These are phyloP conservation scores for Neurospora sp. DNA, from an alignment of 495 filamentous ascomycete species.

Conservation along the genomic window DNA sequence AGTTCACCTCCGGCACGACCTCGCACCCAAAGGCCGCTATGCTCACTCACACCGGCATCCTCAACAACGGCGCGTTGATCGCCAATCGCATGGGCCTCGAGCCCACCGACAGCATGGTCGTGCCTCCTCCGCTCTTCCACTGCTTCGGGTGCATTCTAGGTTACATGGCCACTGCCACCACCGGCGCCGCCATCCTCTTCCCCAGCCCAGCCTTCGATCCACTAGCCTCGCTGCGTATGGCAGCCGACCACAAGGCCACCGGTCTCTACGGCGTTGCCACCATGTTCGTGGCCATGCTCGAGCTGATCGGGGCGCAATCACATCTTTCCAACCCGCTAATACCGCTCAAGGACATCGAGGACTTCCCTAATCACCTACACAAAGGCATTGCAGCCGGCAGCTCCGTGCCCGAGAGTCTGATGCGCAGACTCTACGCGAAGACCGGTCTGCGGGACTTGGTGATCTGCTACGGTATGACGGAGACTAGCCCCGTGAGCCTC, in stretches of 20 bases:
- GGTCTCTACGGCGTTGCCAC: conserved; percentile 90
- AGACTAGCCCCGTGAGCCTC: conserved; percentile 80
- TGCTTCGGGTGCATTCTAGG: conserved; percentile 89
- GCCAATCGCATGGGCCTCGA: conserved; percentile 75
- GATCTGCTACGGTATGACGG: conserved; percentile 98
- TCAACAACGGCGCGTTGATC: conserved; percentile 83
- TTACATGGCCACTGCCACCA: conserved; percentile 89
- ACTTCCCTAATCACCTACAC: conserved; percentile 54
- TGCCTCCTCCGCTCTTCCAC: conserved; percentile 83
- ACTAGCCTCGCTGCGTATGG: conserved; percentile 53
- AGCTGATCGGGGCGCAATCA: conserved; percentile 29
- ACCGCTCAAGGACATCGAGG: conserved; percentile 25
- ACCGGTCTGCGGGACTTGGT: conserved; percentile 78
- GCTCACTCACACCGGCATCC: conserved; percentile 69
- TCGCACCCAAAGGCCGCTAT: conserved; percentile 85
- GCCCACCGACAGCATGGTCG: conserved; percentile 63
- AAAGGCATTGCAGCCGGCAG: conserved; percentile 92
- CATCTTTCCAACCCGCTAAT: conserved; percentile 37
- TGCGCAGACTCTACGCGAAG: conserved; percentile 66
- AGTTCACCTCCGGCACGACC: conserved; percentile 94
- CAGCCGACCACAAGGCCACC: conserved; percentile 67
- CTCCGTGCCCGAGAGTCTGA: conserved; percentile 70
- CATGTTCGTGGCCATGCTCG: conserved; percentile 88
- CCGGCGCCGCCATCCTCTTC: conserved; percentile 76
- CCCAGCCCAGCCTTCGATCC: conserved; percentile 84